Conservation (phyloP, 768 basidiomycete genomes). For the Tricholoma terreum region DNA sequence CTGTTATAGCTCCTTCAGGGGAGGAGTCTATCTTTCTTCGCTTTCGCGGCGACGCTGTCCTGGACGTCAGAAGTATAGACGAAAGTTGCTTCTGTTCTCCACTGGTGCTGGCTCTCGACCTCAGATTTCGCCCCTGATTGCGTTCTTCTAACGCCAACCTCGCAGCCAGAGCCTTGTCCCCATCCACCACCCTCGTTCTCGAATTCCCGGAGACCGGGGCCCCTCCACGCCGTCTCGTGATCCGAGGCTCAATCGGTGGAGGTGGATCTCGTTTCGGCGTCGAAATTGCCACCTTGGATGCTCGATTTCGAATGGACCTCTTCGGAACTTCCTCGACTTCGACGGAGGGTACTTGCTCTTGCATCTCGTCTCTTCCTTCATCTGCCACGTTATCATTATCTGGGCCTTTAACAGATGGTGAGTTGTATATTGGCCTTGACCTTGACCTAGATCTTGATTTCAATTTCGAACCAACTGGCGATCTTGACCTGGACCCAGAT, state of each 20-base stretch:
- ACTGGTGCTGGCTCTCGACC: slow-evolving; percentile 21
- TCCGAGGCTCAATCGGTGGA: background rate
- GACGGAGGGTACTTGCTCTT: background rate
- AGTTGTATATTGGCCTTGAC: background rate
- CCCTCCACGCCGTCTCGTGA: background rate
- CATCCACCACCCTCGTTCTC: slow-evolving; percentile 10
- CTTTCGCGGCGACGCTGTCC: slow-evolving; percentile 35
- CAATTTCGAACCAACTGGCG: no score
- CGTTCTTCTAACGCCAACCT: slow-evolving; percentile 29
- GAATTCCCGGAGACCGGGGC: background rate
- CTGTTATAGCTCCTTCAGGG: slow-evolving; percentile 26
- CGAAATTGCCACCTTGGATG: slow-evolving; percentile 7
- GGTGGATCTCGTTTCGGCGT: slow-evolving; percentile 1
- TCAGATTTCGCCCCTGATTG: slow-evolving; percentile 16
- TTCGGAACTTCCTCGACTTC: background rate
- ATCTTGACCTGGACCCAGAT: slow-evolving; percentile 9
- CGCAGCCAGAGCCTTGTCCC: slow-evolving; percentile 25
- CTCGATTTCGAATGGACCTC: slow-evolving; percentile 3
- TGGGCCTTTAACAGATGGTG: background rate
- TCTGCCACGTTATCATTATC: background rate
- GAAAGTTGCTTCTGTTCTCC: slow-evolving; percentile 2
- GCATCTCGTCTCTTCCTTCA: background rate
- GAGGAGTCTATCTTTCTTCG: slow-evolving; percentile 42
- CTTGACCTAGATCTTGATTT: background rate
- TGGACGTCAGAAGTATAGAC: slow-evolving; percentile 13